phyloP scores from a whole-genome alignment of 2,329 filamentous ascomycete species.

The Dendrostoma leiphaemia region DNA sequence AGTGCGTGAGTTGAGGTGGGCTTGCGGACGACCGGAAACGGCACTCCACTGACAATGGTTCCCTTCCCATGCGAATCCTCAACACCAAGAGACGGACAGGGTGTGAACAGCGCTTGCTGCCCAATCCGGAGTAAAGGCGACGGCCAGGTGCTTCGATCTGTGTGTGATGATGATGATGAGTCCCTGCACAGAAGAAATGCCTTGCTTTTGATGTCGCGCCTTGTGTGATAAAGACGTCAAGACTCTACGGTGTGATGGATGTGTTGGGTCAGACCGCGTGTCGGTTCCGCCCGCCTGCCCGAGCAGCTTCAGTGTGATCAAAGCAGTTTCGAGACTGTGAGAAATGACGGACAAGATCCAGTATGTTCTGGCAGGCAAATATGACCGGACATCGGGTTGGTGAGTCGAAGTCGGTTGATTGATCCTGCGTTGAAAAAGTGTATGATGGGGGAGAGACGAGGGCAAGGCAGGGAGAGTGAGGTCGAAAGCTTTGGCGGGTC shows the following conservation, averaged over 20 bases:
- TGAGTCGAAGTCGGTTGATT: constrained; percentile 57
- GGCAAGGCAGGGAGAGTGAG: constrained; percentile 19
- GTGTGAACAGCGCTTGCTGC: not conserved
- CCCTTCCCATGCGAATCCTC: not conserved
- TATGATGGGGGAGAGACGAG: constrained; percentile 28
- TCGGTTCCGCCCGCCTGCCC: constrained; percentile 15
- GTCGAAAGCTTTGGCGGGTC: not conserved
- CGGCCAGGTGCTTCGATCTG: too few relatives aligned
- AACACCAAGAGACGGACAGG: not conserved
- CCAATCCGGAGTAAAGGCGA: constrained; percentile 3
- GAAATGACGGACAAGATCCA: constrained; percentile 17
- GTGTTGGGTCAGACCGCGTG: constrained; percentile 5
- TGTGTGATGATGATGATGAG: too few relatives aligned
- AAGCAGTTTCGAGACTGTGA: constrained; percentile 17
- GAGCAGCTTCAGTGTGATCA: constrained; percentile 5
- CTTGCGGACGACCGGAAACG: constrained; percentile 11
- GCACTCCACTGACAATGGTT: not conserved
- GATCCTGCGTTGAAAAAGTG: constrained; percentile 54
- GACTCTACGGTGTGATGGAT: not conserved
- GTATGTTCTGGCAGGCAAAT: constrained; percentile 57
- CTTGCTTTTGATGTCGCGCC: too few relatives aligned
- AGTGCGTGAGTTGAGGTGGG: not conserved
- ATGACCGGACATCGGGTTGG: constrained; percentile 56
- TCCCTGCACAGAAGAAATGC: too few relatives aligned
- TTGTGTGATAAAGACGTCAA: too few relatives aligned